These are phyloP conservation scores for Trichoderma sp. DNA, from an alignment of 2,329 filamentous ascomycete genomes.

Conservation along the genomic window DNA sequence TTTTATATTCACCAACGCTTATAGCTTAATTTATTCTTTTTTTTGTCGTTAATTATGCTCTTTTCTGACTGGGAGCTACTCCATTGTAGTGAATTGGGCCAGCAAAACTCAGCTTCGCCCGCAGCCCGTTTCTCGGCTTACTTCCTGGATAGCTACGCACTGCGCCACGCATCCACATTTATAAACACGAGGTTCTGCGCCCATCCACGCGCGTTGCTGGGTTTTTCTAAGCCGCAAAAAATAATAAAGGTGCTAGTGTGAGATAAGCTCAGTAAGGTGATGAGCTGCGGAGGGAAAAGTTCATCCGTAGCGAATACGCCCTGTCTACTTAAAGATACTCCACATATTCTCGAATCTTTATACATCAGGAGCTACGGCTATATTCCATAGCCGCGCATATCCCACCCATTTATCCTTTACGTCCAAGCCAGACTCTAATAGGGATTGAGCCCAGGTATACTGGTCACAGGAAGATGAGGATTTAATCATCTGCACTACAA, in stretches of 20 bases:
- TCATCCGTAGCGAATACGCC: too few relatives aligned
- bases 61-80: neutral
- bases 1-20: neutral
- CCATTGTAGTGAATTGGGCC: neutral
- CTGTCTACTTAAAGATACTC: neutral
- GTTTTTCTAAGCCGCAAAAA: neutral
- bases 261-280: neutral
- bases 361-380: neutral
- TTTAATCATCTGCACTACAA: neutral
- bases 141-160: neutral
- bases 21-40: neutral
- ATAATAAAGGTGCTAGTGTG: neutral
- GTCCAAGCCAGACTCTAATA: too few relatives aligned
- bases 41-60: neutral
- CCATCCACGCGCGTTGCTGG: neutral
- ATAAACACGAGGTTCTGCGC: slow-evolving; percentile 1
- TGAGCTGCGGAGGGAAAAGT: neutral
- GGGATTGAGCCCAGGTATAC: neutral
- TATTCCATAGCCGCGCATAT: neutral
- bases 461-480: neutral
- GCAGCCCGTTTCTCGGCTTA: neutral
- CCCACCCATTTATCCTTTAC: too few relatives aligned
- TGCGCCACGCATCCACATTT: slow-evolving; percentile 19
- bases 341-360: neutral
- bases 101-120: neutral